Evolutionary conservation across 2,329 filamentous ascomycete species (phyloP), one percentile per base, ranked within the genome.

Genomic region (Fusarium luffae): DNA sequence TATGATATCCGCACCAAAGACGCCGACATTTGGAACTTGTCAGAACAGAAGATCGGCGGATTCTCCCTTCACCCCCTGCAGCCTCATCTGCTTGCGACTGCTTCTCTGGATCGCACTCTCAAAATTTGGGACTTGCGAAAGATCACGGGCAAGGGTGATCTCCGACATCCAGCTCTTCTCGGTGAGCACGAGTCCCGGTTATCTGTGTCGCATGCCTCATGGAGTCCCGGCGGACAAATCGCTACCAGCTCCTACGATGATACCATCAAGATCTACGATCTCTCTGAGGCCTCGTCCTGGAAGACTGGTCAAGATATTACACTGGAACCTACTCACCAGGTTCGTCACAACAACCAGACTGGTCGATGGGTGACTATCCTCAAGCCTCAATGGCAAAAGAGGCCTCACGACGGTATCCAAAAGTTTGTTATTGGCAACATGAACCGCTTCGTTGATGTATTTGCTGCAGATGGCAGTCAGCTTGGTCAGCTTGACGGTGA

Each of bases 391-490:
- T 99, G 96, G 96, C 96, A 99, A 79, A 84, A 88, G 32, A 86
- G 88, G 47, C 95, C 96, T 0, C 82, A 86, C 34, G 93, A 96
- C 62, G 90, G 90, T 10, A 89, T 97, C 7, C 91, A 97, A 68
- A 93, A 95, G 66, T 94, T 99, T 74, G 92, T 89, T 25, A 95
- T 99, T 60, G 96, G 93, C 2, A 99, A 98, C 73, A 98, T 98
- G 96, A 97, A 97, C 77, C 89, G 96, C 3, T 98, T 98, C 74
- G 93, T 98, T 3, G 96, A 99, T 76, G 87, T 99, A 1, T 99
- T 92, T 78, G 92, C 91, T 1, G 86, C 89, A 1, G 88, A 92
- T 50, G 96, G 96, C 0, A 90, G 93, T 74, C 95, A 98, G 78
- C 82, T 99, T 6, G 95, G 93, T 1, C 95, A 98, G 79, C 80